Base-by-base conservation (phyloP, 1,139 yeast species). In the Keqinozyma sinolaborantium region DNA sequence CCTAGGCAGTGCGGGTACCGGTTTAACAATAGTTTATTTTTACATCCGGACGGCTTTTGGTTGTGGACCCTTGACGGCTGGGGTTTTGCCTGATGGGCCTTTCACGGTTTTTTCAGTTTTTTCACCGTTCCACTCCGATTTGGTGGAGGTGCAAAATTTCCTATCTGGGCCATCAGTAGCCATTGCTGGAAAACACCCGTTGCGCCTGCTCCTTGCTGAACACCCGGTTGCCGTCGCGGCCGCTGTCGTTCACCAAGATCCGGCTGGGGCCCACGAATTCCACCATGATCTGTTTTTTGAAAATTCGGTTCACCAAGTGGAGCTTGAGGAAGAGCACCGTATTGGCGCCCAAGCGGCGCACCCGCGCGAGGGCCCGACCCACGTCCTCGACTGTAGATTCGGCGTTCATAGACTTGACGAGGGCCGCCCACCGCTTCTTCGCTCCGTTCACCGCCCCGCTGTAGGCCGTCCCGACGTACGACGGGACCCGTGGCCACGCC, bases 261-360 rank as follows among this genome's bases (percentile, higher is more conserved):
- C 40, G 47, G 9, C 51, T 48, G 2, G 66, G 66, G 3, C 66
- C 66, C 26, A 38, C 29, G 7, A 59, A 32, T 26, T 48, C 44
- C 12, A 50, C 36, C 34, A 47, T 49, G 3, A 58, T 49, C 2
- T 59, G 57, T 30, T 42, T 48, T 16, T 42, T 38, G 16, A 33
- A 32, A 10, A 48, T 3, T 14, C 29, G 29, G 27, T 44, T 44
- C 14, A 40, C 15, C 3, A 47, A 4, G 21, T 49, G 40, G 13
- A 49, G 35, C 15, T 30, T 32, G 4, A 42, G n/a, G 20, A 37
- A 42, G 4, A 33, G 25, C 10, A 24, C 16, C 13, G 42, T 30
- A 26, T 39, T 38, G 6, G 28, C 11, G 18, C 29, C n/a, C 24
- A 29, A 30, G 23, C 36, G 34, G 31, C 30, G 34, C 11, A 29